Percentiles rank a stretch among this genome's conserved stretches.
Evolutionary conservation across 139 green algal species (phyloP).

Genomic region (Volvox africanus): DNA sequence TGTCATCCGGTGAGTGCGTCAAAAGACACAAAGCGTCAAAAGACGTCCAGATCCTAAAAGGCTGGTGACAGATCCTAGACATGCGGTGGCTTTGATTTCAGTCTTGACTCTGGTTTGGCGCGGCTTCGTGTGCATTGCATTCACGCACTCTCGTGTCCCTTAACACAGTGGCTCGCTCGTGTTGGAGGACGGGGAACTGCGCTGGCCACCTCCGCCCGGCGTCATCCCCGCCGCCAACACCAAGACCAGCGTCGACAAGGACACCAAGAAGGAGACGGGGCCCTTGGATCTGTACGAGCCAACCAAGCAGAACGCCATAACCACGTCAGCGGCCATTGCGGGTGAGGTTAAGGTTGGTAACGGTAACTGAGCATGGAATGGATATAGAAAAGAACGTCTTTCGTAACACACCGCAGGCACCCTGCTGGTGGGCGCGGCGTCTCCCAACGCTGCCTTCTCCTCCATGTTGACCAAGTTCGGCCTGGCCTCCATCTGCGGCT

Average conservation of each 20-base stretch:
- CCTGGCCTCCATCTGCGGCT: constrained; percentile 83
- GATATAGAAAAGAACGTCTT: no score
- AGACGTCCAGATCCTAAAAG: no score
- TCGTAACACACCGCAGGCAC: background rate
- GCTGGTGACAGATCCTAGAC: no score
- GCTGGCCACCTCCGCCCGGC: constrained; percentile 80
- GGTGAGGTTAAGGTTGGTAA: background rate
- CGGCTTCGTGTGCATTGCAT: background rate
- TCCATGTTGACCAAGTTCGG: constrained; percentile 90
- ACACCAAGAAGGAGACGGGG: constrained; percentile 44
- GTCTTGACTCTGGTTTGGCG: no score
- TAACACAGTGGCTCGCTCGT: constrained; percentile 77
- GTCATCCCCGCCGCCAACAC: constrained; percentile 45
- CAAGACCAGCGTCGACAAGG: constrained; percentile 26
- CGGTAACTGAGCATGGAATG: no score
- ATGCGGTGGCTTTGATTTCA: no score
- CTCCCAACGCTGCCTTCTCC: constrained; percentile 76
- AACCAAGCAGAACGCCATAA: constrained; percentile 67
- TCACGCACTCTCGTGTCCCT: background rate
- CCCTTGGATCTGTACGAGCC: constrained; percentile 72
- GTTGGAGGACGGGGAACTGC: constrained; percentile 82
- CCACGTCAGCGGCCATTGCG: constrained; percentile 20
- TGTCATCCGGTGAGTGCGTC: constrained; percentile 65
- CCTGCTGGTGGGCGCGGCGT: constrained; percentile 59
- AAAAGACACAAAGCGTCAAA: no score